These are phyloP conservation scores for Verbena officinalis DNA, from an alignment of 257 asterid genomes.

Conservation along the genomic window DNA sequence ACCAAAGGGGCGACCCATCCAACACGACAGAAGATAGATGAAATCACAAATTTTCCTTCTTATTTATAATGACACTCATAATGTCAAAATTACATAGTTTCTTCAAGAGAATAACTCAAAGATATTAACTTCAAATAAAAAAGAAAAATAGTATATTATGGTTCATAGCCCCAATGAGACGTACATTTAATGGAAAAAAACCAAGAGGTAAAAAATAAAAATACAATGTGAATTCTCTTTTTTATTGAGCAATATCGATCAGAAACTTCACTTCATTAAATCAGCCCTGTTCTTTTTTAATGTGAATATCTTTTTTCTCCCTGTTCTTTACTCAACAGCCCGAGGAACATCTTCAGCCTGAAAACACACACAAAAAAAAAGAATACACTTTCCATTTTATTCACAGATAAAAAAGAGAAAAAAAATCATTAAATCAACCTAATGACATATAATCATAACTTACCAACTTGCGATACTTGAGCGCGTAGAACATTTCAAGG, in stretches of 20 bases:
- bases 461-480: conserved; percentile 81
- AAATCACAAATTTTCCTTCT: conserved; percentile 13
- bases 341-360: conserved; percentile 87
- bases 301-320: too few species aligned
- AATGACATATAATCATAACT: conserved; percentile 22
- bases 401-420: too few species aligned
- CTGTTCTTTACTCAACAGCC: conserved; percentile 64
- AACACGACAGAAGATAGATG: background rate
- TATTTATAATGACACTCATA: conserved; percentile 17
- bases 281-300: too few species aligned
- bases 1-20: too few species aligned
- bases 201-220: background rate
- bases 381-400: too few species aligned
- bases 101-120: background rate
- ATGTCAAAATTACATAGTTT: conserved; percentile 27
- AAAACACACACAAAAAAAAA: background rate
- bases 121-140: background rate
- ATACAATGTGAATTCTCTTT: conserved; percentile 5
- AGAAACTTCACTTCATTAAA: conserved; percentile 13
- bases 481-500: conserved; percentile 91
- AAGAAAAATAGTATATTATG: background rate
- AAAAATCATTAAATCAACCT: background rate
- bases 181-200: conserved; percentile 19
- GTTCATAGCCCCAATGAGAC: conserved; percentile 3
- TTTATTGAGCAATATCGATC: conserved; percentile 22